These are phyloP conservation scores for Apiospora saccharicola DNA, from an alignment of 2,329 filamentous ascomycete species.

Conservation along the genomic window DNA sequence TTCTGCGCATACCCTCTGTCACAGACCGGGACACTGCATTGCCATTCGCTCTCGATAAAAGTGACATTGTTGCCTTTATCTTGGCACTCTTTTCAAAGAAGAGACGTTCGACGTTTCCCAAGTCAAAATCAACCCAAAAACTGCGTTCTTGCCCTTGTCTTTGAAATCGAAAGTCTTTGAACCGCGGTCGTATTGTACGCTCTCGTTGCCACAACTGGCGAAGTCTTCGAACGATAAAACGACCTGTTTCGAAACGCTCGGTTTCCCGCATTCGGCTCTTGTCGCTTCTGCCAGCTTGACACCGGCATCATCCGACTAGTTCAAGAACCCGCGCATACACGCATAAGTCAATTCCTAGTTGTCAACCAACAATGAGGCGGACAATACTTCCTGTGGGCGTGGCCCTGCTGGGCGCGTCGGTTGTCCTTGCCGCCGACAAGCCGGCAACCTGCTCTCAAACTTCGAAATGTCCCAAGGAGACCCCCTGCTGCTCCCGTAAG, in stretches of 20 bases:
- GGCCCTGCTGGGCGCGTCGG: constrained; percentile 48
- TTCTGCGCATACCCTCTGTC: not conserved
- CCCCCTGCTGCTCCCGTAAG: constrained; percentile 85
- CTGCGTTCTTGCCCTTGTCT: not conserved
- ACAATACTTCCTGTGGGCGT: constrained; percentile 42
- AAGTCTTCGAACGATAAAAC: not conserved
- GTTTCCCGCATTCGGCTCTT: constrained; percentile 10
- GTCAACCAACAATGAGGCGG: not conserved
- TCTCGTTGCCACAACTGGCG: constrained; percentile 2
- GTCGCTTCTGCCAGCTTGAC: constrained; percentile 10
- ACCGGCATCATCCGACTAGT: constrained; percentile 7
- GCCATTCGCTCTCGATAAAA: constrained; percentile 2
- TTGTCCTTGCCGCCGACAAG: constrained; percentile 47
- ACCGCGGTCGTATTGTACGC: not conserved
- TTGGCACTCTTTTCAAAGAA: not conserved
- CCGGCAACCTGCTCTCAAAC: constrained; percentile 53
- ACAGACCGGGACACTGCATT: constrained; percentile 14
- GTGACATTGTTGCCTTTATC: not conserved
- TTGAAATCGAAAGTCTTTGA: constrained; percentile 7
- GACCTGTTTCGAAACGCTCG: constrained; percentile 9
- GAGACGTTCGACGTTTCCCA: not conserved
- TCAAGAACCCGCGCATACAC: constrained; percentile 1
- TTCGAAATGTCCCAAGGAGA: constrained; percentile 72
- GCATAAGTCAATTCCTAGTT: not conserved
- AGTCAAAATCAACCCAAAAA: not conserved